phyloP scores from a whole-genome alignment of 257 asterid species.

The Coffea eugenioides region DNA sequence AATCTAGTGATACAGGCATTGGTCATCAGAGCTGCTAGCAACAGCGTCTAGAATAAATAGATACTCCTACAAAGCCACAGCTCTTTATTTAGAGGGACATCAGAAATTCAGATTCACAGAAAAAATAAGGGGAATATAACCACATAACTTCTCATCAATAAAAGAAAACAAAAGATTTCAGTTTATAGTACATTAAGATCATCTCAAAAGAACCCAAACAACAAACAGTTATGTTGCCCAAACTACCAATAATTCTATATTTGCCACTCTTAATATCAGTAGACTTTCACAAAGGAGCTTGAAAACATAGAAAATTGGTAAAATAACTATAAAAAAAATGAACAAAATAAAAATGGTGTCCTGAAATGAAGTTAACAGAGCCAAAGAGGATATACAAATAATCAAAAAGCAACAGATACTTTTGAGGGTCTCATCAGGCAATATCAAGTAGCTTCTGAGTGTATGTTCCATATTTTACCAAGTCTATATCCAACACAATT shows the following conservation, averaged over 20 bases:
- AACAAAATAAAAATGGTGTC: too few species aligned
- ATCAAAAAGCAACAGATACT: not conserved
- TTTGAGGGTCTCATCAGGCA: not conserved
- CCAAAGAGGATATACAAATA: not conserved
- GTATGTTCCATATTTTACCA: not conserved
- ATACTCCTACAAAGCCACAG: conserved; percentile 22
- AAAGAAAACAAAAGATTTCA: not conserved
- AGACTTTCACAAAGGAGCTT: not conserved
- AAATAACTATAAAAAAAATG: not conserved
- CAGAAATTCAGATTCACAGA: not conserved
- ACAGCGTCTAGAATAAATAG: not conserved
- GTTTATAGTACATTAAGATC: too few species aligned
- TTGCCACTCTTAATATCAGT: not conserved
- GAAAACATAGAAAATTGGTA: not conserved
- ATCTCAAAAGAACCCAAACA: too few species aligned
- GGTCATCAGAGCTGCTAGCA: conserved; percentile 44
- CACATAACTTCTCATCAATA: not conserved
- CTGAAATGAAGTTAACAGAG: not conserved
- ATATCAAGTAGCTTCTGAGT: not conserved
- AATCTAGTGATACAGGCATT: conserved; percentile 59
- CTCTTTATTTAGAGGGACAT: not conserved
- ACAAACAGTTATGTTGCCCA: not conserved
- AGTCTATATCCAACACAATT: not conserved
- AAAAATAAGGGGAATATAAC: not conserved
- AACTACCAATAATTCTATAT: not conserved